A percentile compares a stretch with the other conserved stretches of the same genome.
Evolutionary conservation across 78 protist genomes (phyloP).

Genomic region (Pigoraptor vietnamica): DNA sequence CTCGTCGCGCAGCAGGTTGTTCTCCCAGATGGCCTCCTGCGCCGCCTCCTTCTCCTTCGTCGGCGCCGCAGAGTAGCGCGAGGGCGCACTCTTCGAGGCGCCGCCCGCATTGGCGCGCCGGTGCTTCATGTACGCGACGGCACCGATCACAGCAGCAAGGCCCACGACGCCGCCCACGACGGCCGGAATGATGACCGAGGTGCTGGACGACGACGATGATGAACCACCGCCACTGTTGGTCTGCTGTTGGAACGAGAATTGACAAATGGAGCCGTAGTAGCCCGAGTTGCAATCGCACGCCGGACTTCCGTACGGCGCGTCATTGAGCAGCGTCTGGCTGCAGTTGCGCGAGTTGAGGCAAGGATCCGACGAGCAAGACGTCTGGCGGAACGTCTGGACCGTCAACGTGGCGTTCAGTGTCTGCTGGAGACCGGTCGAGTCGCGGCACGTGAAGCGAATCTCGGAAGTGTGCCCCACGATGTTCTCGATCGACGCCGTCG

Average conservation of each 20-base stretch:
- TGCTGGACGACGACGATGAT: neutral
- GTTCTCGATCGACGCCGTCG: neutral
- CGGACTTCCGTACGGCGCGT: neutral
- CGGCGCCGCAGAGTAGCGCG: neutral
- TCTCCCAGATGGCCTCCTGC: neutral
- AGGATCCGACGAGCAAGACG: neutral
- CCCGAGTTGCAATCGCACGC: neutral
- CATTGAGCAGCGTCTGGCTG: neutral
- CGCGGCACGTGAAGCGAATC: neutral
- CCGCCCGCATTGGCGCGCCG: neutral
- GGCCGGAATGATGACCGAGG: neutral
- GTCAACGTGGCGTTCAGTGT: neutral
- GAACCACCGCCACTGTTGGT: neutral
- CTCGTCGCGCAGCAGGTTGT: neutral
- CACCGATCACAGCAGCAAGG: neutral
- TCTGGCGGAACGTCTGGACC: neutral
- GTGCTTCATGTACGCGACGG: neutral
- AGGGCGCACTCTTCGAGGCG: neutral
- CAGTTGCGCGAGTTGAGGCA: neutral
- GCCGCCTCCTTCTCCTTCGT: neutral
- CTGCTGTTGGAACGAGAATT: neutral
- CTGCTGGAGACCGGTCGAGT: neutral
- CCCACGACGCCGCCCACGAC: neutral
- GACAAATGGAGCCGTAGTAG: neutral
- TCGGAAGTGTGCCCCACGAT: neutral